Conservation (phyloP, 805 yeast genomes). For the Kodamaea kaohsiungensis region DNA sequence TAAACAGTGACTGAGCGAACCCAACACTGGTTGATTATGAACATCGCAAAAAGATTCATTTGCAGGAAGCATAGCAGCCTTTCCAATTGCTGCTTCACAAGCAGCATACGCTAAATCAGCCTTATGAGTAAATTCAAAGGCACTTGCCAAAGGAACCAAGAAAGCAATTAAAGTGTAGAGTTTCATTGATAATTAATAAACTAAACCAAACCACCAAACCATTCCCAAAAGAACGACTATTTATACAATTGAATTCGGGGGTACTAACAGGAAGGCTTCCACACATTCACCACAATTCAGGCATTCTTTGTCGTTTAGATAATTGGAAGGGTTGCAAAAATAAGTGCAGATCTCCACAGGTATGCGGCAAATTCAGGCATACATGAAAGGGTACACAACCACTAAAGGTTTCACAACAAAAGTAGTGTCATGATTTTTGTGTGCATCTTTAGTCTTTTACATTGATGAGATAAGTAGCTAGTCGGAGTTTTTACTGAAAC, state of each 20-base stretch:
- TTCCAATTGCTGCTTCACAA: not conserved
- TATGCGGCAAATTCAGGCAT: not conserved
- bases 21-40: conserved; percentile 9
- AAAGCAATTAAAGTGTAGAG: not conserved
- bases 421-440: too few relatives aligned
- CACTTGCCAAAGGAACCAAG: not conserved
- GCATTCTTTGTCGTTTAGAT: not conserved
- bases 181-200: not conserved
- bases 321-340: not conserved
- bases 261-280: too few relatives aligned
- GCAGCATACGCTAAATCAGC: not conserved
- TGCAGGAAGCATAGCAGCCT: not conserved
- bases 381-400: not conserved
- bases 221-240: not conserved
- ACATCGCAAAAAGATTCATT: not conserved
- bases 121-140: not conserved
- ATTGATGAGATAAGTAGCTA: not conserved
- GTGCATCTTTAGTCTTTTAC: not conserved
- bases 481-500: not conserved
- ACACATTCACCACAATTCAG: not conserved
- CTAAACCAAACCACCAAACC: not conserved
- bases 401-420: not conserved
- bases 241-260: not conserved
- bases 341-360: not conserved
- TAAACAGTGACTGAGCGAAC: conserved; percentile 10